Evolutionary conservation across 306 rosid species (phyloP), one percentile per base, ranked within the genome.

Genomic region (Sicyos baderoa): DNA sequence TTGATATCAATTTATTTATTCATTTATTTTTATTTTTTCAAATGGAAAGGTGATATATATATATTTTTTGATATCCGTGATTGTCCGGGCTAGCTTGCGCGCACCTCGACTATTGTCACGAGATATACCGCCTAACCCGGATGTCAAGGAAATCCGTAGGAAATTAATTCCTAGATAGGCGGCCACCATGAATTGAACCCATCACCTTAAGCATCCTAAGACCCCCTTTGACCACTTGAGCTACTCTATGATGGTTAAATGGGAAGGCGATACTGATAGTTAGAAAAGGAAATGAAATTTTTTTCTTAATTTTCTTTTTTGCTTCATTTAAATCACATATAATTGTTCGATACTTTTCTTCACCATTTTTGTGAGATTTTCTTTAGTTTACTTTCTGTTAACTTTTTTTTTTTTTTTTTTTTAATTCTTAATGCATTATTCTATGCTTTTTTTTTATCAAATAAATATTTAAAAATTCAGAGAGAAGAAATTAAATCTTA

Each of bases 401-500:
- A n/a, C 7, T 40, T 60, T 74, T 44, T 54, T 54, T 2, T 0
- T 32, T 61, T 74, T 49, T 54, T 4, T 0, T 22, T 61, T 74
- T 49, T 21, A 21, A 18, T 72, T 47, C 49, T 50, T 45, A 65
- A 13, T 27, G 10, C 29, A 27, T 21, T 37, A 51, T 8, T 49
- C 6, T 32, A 27, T 69, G 29, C 69, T 76, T 70, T 29, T 73
- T 68, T 21, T 17, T 25, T 1, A 12, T 2, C 35, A 44, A 65
- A 59, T 29, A 27, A 2, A 5, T 25, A 25, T 64, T 44, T 42
- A 27, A 65, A 48, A 37, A 72, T 79, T 54, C 88, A 92, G 97
- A 89, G 84, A 87, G 98, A 92, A 61, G 98, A 92, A 78, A 85
- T 92, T 80, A 84, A 82, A 79, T 82, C 87, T 25, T 87, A 85